Percentiles rank a stretch among this genome's conserved stretches.
Conservation (phyloP, 2,329 filamentous ascomycete species). For the Cordyceps cateniannulata region DNA sequence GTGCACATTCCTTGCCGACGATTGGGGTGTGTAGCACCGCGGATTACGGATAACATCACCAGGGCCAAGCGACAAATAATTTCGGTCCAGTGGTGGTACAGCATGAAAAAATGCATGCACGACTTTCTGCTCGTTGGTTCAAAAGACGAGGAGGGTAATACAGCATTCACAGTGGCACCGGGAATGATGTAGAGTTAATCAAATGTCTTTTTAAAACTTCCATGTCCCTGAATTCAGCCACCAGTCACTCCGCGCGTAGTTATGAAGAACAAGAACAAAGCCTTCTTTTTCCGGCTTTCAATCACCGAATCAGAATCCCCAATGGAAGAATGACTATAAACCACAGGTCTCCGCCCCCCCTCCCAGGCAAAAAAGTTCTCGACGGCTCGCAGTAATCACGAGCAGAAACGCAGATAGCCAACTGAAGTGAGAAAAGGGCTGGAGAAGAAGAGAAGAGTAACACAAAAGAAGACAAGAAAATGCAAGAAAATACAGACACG, state of each 20-base stretch:
- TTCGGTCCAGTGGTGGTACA: neutral
- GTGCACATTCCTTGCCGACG: no score
- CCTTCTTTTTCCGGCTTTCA: neutral
- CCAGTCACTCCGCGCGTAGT: neutral
- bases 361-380: neutral
- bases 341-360: neutral
- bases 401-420: neutral
- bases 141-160: no score
- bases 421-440: neutral
- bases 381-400: neutral
- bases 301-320: neutral
- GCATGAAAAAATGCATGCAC: neutral
- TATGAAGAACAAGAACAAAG: neutral
- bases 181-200: neutral
- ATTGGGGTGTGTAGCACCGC: no score
- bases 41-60: no score
- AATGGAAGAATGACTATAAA: neutral
- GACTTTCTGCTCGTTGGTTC: no score
- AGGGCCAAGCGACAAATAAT: no score
- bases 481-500: conserved; percentile 4
- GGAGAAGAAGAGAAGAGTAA: neutral
- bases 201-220: neutral
- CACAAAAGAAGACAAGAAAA: neutral
- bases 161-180: neutral
- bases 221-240: neutral